Percentiles rank a stretch among this genome's conserved stretches.
phyloP scores from a whole-genome alignment of 2,329 filamentous ascomycete genomes.

The Scytalidium lignicola region DNA sequence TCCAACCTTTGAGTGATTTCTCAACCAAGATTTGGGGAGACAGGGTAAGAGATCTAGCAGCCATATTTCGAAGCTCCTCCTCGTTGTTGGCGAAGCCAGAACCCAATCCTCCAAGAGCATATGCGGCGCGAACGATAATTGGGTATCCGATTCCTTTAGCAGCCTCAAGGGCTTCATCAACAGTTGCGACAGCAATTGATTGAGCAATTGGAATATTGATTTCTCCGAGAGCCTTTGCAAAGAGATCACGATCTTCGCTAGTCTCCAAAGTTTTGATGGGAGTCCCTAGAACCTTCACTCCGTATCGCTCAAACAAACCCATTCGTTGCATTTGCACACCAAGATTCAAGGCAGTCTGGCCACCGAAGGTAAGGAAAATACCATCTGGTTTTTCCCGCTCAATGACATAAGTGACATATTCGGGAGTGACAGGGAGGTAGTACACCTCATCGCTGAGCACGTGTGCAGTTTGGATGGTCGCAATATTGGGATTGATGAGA shows the following conservation, averaged over 20 bases:
- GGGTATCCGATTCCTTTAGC: conserved; percentile 88
- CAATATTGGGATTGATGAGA: conserved; percentile 96
- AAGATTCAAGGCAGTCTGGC: conserved; percentile 93
- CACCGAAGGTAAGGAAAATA: conserved; percentile 95
- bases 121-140: conserved; percentile 96
- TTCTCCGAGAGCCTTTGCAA: conserved; percentile 91
- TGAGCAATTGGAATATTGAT: conserved; percentile 97
- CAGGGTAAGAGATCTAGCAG: conserved; percentile 84
- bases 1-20: conserved; percentile 99
- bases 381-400: conserved; percentile 94
- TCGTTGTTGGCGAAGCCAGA: conserved; percentile 93
- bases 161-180: conserved; percentile 88
- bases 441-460: conserved; percentile 95
- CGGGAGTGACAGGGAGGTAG: conserved; percentile 94
- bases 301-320: conserved; percentile 92
- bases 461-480: conserved; percentile 97
- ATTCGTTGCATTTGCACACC: conserved; percentile 96
- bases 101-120: conserved; percentile 90
- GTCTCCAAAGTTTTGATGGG: conserved; percentile 92
- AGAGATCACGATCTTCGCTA: conserved; percentile 92
- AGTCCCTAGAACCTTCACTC: conserved; percentile 91
- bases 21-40: conserved; percentile 96
- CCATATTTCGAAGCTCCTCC: conserved; percentile 90
- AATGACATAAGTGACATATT: conserved; percentile 97
- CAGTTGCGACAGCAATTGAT: conserved; percentile 84